Percentiles rank a stretch among this genome's conserved stretches.
These are phyloP conservation scores for Aspergillus saccharolyticus DNA, from an alignment of 495 filamentous ascomycete genomes.

Conservation along the genomic window DNA sequence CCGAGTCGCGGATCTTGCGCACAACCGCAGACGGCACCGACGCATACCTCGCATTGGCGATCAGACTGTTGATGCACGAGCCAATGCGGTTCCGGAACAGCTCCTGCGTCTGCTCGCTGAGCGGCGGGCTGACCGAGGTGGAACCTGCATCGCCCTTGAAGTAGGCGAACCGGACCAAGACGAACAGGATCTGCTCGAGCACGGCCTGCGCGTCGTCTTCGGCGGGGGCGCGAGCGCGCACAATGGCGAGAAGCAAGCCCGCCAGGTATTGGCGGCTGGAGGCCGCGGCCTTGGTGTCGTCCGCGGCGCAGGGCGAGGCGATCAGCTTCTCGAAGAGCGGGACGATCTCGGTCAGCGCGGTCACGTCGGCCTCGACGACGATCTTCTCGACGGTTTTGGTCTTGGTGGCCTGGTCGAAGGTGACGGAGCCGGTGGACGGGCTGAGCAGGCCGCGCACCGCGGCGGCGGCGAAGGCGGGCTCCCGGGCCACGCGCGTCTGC, in stretches of 20 bases:
- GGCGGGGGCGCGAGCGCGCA: conserved; percentile 38
- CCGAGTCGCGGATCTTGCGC: conserved; percentile 43
- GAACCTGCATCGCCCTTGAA: conserved; percentile 33
- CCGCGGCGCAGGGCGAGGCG: conserved; percentile 31
- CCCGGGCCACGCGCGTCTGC: conserved; percentile 56
- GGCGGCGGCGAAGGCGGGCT: conserved; percentile 54
- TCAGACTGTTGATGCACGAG: conserved; percentile 63
- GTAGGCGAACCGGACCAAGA: conserved; percentile 42
- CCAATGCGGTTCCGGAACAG: conserved; percentile 64
- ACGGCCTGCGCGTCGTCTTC: conserved; percentile 29
- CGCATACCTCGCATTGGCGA: conserved; percentile 55
- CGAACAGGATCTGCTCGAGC: conserved; percentile 37
- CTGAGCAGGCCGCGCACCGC: conserved; percentile 63
- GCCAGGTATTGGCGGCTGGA: conserved; percentile 45
- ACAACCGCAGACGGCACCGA: conserved; percentile 49
- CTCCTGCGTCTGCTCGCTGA: conserved; percentile 59
- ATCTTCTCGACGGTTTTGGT: conserved; percentile 82
- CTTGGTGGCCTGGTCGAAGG: conserved; percentile 83
- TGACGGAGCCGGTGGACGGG: conserved; percentile 57
- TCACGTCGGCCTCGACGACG: conserved; percentile 54
- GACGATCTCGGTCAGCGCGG: conserved; percentile 39
- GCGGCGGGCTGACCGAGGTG: conserved; percentile 31
- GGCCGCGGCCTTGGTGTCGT: conserved; percentile 41
- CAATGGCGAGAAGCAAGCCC: conserved; percentile 40
- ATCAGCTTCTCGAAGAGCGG: conserved; percentile 39